Conservation (phyloP, 495 filamentous ascomycete genomes). For the Neurospora africana region DNA sequence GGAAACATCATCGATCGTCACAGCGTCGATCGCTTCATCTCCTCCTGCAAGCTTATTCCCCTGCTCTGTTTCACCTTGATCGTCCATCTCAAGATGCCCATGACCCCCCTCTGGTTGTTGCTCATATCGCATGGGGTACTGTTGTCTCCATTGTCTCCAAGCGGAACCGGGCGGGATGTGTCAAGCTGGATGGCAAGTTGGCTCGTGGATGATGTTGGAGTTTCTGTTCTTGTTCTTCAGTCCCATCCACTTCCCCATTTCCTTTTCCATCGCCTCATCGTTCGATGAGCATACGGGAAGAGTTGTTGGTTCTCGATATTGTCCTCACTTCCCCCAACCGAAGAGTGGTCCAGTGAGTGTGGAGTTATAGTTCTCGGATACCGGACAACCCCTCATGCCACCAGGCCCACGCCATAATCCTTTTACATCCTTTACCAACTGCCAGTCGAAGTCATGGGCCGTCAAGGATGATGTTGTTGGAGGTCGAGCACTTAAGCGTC, state of each 20-base stretch:
- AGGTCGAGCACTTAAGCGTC: neutral
- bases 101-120: neutral
- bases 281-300: neutral
- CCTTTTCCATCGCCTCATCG: neutral
- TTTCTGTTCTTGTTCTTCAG: neutral
- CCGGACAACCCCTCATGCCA: neutral
- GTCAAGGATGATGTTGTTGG: neutral
- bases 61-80: neutral
- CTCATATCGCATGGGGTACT: neutral
- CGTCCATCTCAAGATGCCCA: neutral
- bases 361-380: neutral
- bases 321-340: neutral
- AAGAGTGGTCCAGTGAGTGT: neutral
- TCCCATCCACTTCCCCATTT: neutral
- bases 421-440: neutral
- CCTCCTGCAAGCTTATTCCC: neutral
- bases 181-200: neutral
- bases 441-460: neutral
- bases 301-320: neutral
- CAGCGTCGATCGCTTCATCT: neutral
- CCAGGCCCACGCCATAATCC: neutral
- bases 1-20: neutral
- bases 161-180: neutral
- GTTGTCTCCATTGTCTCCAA: neutral
- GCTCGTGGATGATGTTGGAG: neutral